Percentiles rank a stretch among this genome's conserved stretches.
Evolutionary conservation across 2,329 filamentous ascomycete species (phyloP).

Genomic region (Zymoseptoria tritici): DNA sequence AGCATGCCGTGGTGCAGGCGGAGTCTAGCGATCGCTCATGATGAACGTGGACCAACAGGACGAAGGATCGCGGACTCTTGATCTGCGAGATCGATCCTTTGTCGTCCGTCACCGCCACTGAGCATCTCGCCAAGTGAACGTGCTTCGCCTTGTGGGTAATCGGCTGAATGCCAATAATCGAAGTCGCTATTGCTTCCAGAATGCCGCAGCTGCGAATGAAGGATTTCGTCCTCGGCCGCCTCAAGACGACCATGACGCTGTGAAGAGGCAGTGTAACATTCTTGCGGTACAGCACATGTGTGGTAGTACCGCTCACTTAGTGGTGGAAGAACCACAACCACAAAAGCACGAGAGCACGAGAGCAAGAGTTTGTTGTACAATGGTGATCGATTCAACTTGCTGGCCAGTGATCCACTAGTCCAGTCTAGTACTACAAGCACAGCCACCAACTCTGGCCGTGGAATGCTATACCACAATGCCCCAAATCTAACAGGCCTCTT

Average conservation of each 20-base stretch:
- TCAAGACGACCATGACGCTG: too few species aligned
- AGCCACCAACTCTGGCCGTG: not conserved
- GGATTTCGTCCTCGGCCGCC: too few species aligned
- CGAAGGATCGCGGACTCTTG: not conserved
- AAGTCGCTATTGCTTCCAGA: not conserved
- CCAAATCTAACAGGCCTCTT: not conserved
- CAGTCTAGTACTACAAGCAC: not conserved
- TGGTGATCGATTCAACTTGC: not conserved
- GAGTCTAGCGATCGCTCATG: too few species aligned
- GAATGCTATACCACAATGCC: not conserved
- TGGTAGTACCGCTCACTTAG: not conserved
- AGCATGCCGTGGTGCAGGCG: too few species aligned
- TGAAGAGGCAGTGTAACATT: too few species aligned
- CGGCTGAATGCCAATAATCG: not conserved
- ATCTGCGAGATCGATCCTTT: not conserved
- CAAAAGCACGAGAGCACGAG: not conserved
- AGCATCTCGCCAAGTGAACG: too few species aligned
- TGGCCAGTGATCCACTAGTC: not conserved
- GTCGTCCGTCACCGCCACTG: not conserved
- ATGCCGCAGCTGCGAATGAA: not conserved
- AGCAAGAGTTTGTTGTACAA: not conserved
- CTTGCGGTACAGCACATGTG: not conserved
- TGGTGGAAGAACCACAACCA: not conserved
- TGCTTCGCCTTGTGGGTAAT: not conserved
- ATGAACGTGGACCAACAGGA: not conserved